Percentiles rank a stretch among this genome's conserved stretches.
These are phyloP conservation scores for Cercospora sp. DNA, from an alignment of 2,329 filamentous ascomycete genomes.

Conservation along the genomic window DNA sequence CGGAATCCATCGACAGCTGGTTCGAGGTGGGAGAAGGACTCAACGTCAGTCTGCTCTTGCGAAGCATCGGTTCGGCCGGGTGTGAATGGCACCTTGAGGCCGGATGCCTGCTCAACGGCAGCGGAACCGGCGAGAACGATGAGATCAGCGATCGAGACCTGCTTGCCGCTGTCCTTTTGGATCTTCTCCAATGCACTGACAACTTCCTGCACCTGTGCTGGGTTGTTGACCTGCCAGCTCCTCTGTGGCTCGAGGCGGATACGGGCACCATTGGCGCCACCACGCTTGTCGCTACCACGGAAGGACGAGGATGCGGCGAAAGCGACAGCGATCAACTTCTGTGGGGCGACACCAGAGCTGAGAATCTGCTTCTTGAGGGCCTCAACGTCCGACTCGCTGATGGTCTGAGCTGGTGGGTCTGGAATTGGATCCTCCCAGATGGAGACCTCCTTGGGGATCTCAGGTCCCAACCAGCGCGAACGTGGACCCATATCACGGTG, in stretches of 20 bases:
- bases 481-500: constrained; percentile 77
- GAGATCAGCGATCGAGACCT: constrained; percentile 74
- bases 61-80: constrained; percentile 71
- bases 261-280: constrained; percentile 76
- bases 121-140: constrained; percentile 73
- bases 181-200: constrained; percentile 62
- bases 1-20: constrained; percentile 75
- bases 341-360: constrained; percentile 58
- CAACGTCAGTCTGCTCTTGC: constrained; percentile 68
- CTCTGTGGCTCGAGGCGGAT: constrained; percentile 72
- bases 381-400: constrained; percentile 64
- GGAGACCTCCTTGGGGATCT: constrained; percentile 68
- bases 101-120: constrained; percentile 70
- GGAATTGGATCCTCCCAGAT: constrained; percentile 76
- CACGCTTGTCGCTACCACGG: constrained; percentile 76
- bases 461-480: constrained; percentile 70
- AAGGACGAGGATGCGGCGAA: constrained; percentile 72
- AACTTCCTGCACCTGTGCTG: constrained; percentile 62
- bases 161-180: constrained; percentile 63
- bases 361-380: constrained; percentile 69
- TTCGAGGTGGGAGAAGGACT: constrained; percentile 66
- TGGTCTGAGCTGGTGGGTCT: constrained; percentile 55
- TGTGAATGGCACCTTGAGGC: constrained; percentile 66
- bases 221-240: constrained; percentile 74
- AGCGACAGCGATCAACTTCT: constrained; percentile 64